These are phyloP conservation scores for Dactylellina haptotyla DNA, from an alignment of 2,329 filamentous ascomycete species.

Conservation along the genomic window DNA sequence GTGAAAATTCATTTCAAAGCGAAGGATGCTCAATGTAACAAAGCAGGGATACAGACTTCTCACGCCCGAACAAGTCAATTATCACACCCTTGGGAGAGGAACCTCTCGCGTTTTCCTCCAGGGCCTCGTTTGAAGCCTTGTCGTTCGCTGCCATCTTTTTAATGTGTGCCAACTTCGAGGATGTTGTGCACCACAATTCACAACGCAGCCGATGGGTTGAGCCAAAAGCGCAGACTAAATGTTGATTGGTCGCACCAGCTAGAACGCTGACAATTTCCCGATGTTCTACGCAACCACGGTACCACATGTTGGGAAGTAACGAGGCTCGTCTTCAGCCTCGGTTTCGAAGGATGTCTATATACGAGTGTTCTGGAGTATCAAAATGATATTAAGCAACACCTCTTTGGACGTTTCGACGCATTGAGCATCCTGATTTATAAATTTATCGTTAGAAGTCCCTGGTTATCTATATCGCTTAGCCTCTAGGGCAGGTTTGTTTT, in stretches of 20 bases:
- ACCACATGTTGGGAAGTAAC: background rate
- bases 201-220: background rate
- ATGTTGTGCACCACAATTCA: background rate
- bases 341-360: background rate
- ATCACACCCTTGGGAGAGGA: background rate
- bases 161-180: background rate
- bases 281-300: too few species aligned
- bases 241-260: too few species aligned
- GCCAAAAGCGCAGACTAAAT: slow-evolving; percentile 7
- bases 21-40: too few species aligned
- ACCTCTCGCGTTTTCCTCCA: background rate
- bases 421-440: background rate
- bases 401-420: too few species aligned
- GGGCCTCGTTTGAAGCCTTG: background rate
- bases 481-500: too few species aligned
- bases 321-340: slow-evolving; percentile 9
- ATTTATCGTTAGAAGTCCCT: too few species aligned
- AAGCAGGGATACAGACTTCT: slow-evolving; percentile 8
- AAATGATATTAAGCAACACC: too few species aligned
- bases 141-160: background rate
- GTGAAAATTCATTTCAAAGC: too few species aligned
- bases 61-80: slow-evolving; percentile 16
- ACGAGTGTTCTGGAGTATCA: too few species aligned
- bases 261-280: too few species aligned
- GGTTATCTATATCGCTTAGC: too few species aligned